phyloP scores from a whole-genome alignment of 78 protist genomes.

The Dictyostelium citrinum region DNA sequence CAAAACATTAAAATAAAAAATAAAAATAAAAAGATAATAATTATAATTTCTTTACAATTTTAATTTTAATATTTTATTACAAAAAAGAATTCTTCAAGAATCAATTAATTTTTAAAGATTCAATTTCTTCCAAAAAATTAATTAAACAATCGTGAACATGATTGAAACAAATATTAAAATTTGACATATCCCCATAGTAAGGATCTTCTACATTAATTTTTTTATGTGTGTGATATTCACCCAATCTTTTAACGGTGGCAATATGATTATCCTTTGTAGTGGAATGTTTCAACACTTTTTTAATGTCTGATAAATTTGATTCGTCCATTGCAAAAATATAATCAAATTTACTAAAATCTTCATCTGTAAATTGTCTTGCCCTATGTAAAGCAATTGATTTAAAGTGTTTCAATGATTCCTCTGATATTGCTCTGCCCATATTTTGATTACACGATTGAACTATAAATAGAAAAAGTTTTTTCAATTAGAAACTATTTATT shows the following conservation, averaged over 20 bases:
- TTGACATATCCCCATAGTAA: constrained; percentile 51
- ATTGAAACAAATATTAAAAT: constrained; percentile 17
- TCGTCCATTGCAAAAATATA: constrained; percentile 71
- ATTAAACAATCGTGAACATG: constrained; percentile 5
- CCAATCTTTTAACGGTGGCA: constrained; percentile 24
- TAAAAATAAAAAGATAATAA: neutral
- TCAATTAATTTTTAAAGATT: neutral
- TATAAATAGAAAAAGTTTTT: neutral
- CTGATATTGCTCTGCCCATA: neutral
- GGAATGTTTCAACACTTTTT: neutral
- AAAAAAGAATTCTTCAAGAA: neutral
- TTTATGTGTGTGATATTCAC: constrained; percentile 23
- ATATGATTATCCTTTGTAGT: neutral
- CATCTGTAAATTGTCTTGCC: constrained; percentile 17
- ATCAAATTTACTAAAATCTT: constrained; percentile 28
- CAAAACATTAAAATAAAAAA: constrained; percentile 52
- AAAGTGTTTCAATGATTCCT: constrained; percentile 22
- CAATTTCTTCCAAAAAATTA: neutral
- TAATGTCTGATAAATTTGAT: constrained; percentile 21
- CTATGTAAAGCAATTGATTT: constrained; percentile 21
- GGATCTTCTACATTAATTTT: constrained; percentile 64
- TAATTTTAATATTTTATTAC: neutral
- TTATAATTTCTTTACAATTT: neutral
- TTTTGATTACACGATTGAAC: neutral
- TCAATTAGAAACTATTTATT: no score